A percentile compares a stretch with the other conserved stretches of the same genome.
Conservation (phyloP, 2,329 filamentous ascomycete species). For the Alternaria incomplexa region DNA sequence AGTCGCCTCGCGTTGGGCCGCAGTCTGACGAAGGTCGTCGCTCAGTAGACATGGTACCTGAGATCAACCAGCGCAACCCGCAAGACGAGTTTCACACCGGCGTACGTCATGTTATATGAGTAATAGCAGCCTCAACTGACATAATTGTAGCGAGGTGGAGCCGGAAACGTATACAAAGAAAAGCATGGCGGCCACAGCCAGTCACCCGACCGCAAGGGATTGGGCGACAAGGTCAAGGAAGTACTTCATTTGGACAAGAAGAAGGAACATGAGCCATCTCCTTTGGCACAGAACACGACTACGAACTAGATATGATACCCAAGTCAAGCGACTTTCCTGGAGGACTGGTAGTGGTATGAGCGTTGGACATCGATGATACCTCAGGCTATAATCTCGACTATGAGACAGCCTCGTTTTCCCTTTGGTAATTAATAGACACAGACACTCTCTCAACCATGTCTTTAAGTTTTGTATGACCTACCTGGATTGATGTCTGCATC, state of each 20-base stretch:
- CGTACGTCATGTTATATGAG: constrained; percentile 31
- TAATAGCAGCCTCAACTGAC: constrained; percentile 12
- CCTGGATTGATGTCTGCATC: not conserved
- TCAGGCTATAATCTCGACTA: constrained; percentile 7
- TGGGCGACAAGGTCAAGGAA: constrained; percentile 55
- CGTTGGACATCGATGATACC: constrained; percentile 19
- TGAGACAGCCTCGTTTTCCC: constrained; percentile 9
- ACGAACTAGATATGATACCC: constrained; percentile 31
- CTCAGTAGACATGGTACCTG: constrained; percentile 53
- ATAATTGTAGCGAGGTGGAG: constrained; percentile 49
- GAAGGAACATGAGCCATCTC: constrained; percentile 41
- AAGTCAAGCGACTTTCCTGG: constrained; percentile 2
- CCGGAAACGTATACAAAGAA: constrained; percentile 56
- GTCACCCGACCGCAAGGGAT: constrained; percentile 43
- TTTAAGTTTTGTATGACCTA: not conserved
- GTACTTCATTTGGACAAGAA: constrained; percentile 46
- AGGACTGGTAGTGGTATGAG: constrained; percentile 14
- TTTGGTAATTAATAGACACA: constrained; percentile 1
- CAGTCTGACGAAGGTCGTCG: constrained; percentile 30
- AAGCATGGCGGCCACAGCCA: constrained; percentile 55
- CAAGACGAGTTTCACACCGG: constrained; percentile 57
- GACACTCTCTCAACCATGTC: constrained; percentile 6
- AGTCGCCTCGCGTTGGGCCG: constrained; percentile 43
- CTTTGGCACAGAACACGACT: constrained; percentile 32
- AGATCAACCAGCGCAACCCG: constrained; percentile 47